Evolutionary conservation across 164 flowering plant species (phyloP), one percentile per base, ranked within the genome.

Genomic region (Malania oleifera): DNA sequence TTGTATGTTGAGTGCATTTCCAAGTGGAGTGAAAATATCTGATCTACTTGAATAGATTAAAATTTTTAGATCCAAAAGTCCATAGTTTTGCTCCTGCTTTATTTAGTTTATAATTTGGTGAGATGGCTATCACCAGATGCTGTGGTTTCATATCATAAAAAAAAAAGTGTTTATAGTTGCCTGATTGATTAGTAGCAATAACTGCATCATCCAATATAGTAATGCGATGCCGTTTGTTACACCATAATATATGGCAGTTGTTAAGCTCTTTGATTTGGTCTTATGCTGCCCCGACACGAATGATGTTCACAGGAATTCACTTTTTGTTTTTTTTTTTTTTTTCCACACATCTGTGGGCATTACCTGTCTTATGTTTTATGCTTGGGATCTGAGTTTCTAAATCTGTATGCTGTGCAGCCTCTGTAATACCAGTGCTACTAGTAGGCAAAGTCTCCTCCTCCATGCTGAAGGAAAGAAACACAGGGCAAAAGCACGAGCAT

Each of bases 391-490:
- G 26, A 58, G 24, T 26, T 48, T 1, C 23, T 47, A 31, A 29
- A 27, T 39, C 19, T 54, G 17, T 44, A 35, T 54, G 0, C n/a
- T 67, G 26, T 48, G 55, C 86, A 93, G 99, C 71, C 82, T 93
- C 12, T 93, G 99, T 65, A 93, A 93, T 48, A 85, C 91, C 39
- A 80, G 68, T 7, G 86, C 92, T 48, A 90, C 97, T 11, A 86
- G 97, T 63, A 74, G 67, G 73, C 95, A 93, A 70, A 75, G 97
- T 23, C 67, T 93, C 64, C 84, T 90, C 52, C 78, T 78, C 47
- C 99, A 93, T 73, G 96, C 96, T 15, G 97, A 93, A 19, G 99
- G 97, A 37, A 93, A 88, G 73, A 93, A 90, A 63, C 99, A 93
- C 74, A 74, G 79, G 63, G 95, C 82, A 57, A 90, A 86, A 68